Base-by-base conservation (phyloP, 208 protist species). In the Acanthamoeba lenticulata region DNA sequence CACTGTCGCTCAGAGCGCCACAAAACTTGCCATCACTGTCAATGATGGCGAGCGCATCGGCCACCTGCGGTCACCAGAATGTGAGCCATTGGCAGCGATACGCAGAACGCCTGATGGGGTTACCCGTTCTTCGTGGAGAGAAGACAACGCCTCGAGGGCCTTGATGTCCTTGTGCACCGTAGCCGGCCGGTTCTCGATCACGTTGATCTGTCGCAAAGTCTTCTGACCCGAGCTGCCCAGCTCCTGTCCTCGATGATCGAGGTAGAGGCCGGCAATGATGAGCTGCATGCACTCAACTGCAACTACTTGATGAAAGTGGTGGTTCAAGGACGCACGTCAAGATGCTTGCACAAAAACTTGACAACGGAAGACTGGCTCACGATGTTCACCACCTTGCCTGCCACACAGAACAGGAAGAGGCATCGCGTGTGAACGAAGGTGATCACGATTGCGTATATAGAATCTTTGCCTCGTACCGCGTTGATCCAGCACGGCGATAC, bases 21-120 rank as follows among this genome's bases (percentile, higher is more conserved):
- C 85, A 91, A 65, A 91, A 72, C 85, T 91, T 91, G 85, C 85
- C 85, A 24, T 91, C 52, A 32, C 34, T 34, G 38, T 91, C 85
- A 3, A 91, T 52, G 7, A 91, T 6, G 24, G 85, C 85, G 32
- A 72, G 40, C 3, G 85, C 85, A 17, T 91, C 85, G 49, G 60
- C 85, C 1, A 69, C 42, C 85, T 91, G 62, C 4, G 17, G 11
- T 38, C 27, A 21, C 65, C 24, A 44, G 17, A 77, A 77, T 3
- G 15, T 6, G 1, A 72, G 27, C 0, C 29, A 9, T 72, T 7
- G 19, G 34, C 32, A 67, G n/a, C 57, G 57, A n/a, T 5, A 29
- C 7, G 24, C 4, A n/a, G n/a, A 67, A 67, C 5, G 15, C 5
- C 5, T 29, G 72, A 42, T 17, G 6, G 19, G 17, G 42, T 79